Base-by-base conservation (phyloP, 305 asterid species). In the Withania somnifera region DNA sequence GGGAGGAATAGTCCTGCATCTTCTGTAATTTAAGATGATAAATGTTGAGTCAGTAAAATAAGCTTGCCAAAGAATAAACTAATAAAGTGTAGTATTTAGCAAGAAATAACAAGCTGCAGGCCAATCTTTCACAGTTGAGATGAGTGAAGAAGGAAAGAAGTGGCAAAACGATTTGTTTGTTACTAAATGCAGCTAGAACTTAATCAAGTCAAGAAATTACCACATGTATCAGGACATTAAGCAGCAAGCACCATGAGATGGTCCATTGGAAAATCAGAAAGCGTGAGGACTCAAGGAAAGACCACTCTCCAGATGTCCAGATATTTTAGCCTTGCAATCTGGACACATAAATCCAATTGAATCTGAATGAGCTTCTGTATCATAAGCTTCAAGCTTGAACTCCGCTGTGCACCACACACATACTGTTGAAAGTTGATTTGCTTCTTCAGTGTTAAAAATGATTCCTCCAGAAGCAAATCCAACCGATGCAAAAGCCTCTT, bases 281-380 rank as follows among this genome's bases (percentile, higher is more conserved):
- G 83, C 89, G 76, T 84, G 85, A 76, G 89, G 84, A 86, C 89
- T 89, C 89, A 93, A 63, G 47, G 94, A 91, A 80, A 92, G 90
- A 82, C 89, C 89, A 71, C 87, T 89, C 82, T 87, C 86, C 32
- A 94, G 90, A 88, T 95, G 97, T 80, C 98, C 99, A 15, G 97
- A 94, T 80, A 96, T 92, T 80, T 91, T 92, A 82, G 91, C 88
- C 91, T 96, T 96, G 94, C 99, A 96, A 17, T 91, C 89, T 71
- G 98, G 97, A 84, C 99, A 96, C 98, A 96, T 96, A 78, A 92
- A 96, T 52, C 98, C 99, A 84, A 96, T 94, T 63, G 98, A 92
- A 87, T 93, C 99, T 34, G 96, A 90, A 67, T 91, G 97, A 81
- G 91, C 69, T 90, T 92, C 99, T 52, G 94, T 83, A 82, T 90